Evolutionary conservation across 306 rosid species (phyloP).

Genomic region (Gillenia trifoliata): DNA sequence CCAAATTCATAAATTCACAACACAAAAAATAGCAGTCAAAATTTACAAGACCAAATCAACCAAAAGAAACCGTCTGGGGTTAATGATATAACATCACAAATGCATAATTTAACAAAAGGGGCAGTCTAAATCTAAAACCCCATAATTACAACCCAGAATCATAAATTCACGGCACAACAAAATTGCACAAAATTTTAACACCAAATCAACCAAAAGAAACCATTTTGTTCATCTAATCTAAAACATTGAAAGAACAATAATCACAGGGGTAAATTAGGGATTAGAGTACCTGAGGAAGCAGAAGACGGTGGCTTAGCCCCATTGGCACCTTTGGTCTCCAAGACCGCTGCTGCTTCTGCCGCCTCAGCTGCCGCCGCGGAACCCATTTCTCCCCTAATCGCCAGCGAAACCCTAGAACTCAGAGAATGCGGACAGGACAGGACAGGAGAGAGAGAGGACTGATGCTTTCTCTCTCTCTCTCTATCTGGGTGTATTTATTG

Average conservation of each 20-base stretch:
- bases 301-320: neutral
- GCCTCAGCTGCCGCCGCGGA: neutral
- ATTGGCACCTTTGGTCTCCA: constrained; percentile 1
- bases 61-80: no score
- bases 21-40: no score
- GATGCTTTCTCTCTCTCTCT: neutral
- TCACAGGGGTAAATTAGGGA: neutral
- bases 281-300: neutral
- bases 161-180: neutral
- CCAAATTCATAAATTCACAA: neutral
- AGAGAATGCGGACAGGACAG: neutral
- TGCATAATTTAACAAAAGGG: neutral
- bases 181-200: neutral
- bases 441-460: neutral
- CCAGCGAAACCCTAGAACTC: neutral
- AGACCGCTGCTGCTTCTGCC: neutral
- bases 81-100: neutral
- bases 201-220: neutral
- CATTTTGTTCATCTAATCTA: neutral
- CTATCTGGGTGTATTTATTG: neutral
- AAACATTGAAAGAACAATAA: neutral
- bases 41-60: no score
- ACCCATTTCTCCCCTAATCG: neutral
- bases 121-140: neutral
- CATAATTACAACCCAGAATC: neutral